Base-by-base conservation (phyloP, 179 eudicot genomes). In the Corrigiola litoralis region DNA sequence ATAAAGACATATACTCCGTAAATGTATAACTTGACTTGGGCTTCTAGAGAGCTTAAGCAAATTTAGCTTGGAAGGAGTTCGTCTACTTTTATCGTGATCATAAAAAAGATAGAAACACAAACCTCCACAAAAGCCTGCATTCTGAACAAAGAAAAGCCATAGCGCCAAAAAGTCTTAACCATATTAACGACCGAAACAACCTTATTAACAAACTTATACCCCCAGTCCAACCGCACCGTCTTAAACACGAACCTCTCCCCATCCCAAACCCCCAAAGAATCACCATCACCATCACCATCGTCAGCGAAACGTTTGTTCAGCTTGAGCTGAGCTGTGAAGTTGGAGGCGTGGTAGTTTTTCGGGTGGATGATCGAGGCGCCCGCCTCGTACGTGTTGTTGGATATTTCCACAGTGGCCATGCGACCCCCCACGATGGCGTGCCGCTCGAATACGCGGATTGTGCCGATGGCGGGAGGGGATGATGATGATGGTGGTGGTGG, bases 281-380 rank as follows among this genome's bases (percentile, higher is more conserved):
- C 79, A 29, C 50, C 31, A 58, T 67, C 72, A 48, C 57, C 78
- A 31, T 65, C 67, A 45, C 60, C 67, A 41, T 58, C 63, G 31
- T 73, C 73, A 9, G 36, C 41, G 28, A 38, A 18, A 18, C 67
- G 70, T 32, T 62, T 59, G 55, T 68, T 76, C 37, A 88, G 67
- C 23, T 74, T 67, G 9, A 92, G 72, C 12, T 27, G 44, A 5
- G 54, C 66, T 1, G 85, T 80, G 65, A 68, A 92, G 41, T 78
- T 79, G 28, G 76, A 20, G 50, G 84, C 80, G 56, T 89, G 89
- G 67, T 77, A 89, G 52, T 92, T 92, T 64, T 78, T 80, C 4
- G 96, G 95, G 58, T 92, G 96, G 25, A 92, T 80, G 66, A 89
- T 82, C 7, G 96, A 83, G 0, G 87, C 98, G 9, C 96, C 98